These are phyloP conservation scores for Xylaria sp. DNA, from an alignment of 2,329 filamentous ascomycete species.

Conservation along the genomic window DNA sequence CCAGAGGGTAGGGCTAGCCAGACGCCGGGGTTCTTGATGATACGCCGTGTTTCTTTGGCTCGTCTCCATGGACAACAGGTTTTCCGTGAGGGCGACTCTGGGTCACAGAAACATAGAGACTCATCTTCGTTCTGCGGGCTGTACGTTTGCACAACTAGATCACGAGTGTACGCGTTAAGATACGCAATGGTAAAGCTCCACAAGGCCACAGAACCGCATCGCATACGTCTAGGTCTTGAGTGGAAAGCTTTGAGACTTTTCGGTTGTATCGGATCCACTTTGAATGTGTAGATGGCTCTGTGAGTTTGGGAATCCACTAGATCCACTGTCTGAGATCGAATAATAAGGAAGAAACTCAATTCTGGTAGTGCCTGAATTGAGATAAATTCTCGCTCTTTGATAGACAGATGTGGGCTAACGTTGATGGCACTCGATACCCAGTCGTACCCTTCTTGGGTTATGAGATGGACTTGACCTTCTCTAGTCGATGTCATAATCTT, in stretches of 20 bases:
- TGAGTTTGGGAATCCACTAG: slow-evolving; percentile 69
- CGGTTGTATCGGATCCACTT: slow-evolving; percentile 66
- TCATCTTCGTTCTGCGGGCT: slow-evolving; percentile 62
- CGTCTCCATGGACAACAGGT: slow-evolving; percentile 63
- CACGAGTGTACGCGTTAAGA: slow-evolving; percentile 65
- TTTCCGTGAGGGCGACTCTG: slow-evolving; percentile 52
- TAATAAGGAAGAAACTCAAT: slow-evolving; percentile 69
- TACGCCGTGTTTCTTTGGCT: slow-evolving; percentile 61
- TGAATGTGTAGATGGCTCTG: slow-evolving; percentile 69
- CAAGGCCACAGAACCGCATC: slow-evolving; percentile 66
- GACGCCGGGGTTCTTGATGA: slow-evolving; percentile 68
- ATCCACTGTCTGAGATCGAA: slow-evolving; percentile 65
- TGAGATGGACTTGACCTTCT: slow-evolving; percentile 46
- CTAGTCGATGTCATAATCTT: slow-evolving; percentile 50
- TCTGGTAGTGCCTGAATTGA: slow-evolving; percentile 68
- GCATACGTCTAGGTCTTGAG: slow-evolving; percentile 60
- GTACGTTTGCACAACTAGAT: slow-evolving; percentile 74
- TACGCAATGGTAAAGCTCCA: slow-evolving; percentile 73
- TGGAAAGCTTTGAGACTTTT: slow-evolving; percentile 70
- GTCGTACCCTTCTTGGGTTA: slow-evolving; percentile 50
- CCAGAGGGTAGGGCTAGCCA: slow-evolving; percentile 72
- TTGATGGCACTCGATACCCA: slow-evolving; percentile 64
- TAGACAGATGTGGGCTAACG: slow-evolving; percentile 46
- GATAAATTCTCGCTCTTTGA: slow-evolving; percentile 58
- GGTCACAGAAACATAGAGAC: slow-evolving; percentile 66